A percentile compares a stretch with the other conserved stretches of the same genome.
Conservation (phyloP, 2,329 filamentous ascomycete species). For the Sporothrix schenckii region DNA sequence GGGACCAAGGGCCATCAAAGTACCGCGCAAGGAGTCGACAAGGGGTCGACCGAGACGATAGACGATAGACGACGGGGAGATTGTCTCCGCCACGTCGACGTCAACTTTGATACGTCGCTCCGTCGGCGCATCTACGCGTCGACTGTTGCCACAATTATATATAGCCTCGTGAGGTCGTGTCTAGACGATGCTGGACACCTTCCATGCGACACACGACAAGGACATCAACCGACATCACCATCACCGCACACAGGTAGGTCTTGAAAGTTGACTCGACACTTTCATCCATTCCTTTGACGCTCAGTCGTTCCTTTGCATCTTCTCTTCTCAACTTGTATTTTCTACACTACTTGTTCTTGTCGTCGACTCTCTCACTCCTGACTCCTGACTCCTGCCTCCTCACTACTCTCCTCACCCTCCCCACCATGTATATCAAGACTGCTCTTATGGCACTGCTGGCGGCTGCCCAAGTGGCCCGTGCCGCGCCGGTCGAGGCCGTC, state of each 20-base stretch:
- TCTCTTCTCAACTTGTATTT: neutral
- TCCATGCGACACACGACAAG: neutral
- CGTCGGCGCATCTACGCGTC: neutral
- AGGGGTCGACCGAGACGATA: neutral
- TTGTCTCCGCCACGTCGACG: neutral
- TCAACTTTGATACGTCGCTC: neutral
- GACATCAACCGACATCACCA: neutral
- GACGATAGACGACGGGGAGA: neutral
- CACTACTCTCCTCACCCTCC: neutral
- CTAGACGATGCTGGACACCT: neutral
- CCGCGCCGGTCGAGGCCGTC: neutral
- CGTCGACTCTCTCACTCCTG: neutral
- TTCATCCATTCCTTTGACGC: slow-evolving; percentile 26
- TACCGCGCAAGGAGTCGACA: neutral
- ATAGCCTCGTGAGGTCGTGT: slow-evolving; percentile 6
- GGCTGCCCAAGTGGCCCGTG: neutral
- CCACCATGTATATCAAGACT: slow-evolving; percentile 15
- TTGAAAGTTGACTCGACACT: slow-evolving; percentile 28
- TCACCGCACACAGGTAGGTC: slow-evolving; percentile 16
- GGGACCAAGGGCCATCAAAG: too few species aligned
- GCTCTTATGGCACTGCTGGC: slow-evolving; percentile 25
- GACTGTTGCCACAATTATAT: slow-evolving; percentile 6
- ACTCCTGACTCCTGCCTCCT: too few species aligned
- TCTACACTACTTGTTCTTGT: neutral
- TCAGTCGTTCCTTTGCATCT: neutral